Conservation (phyloP, 192 early-diverging fungal species). For the Backusella westeae region DNA sequence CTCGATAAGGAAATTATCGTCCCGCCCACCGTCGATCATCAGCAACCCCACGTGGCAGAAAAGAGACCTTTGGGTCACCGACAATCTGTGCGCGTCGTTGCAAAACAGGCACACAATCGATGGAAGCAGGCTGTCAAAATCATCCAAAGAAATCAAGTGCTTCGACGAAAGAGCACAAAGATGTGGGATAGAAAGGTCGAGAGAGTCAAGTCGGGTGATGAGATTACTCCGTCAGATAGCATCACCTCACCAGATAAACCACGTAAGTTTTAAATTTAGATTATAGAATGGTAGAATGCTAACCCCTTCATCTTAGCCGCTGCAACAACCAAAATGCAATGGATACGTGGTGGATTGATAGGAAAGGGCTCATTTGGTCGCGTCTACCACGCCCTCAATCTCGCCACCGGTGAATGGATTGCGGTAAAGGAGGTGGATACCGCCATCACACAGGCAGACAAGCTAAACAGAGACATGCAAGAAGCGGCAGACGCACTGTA, state of each 20-base stretch:
- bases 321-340: slow-evolving; percentile 45
- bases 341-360: slow-evolving; percentile 75
- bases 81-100: slow-evolving; percentile 46
- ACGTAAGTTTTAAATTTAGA: neutral
- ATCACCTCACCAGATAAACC: neutral
- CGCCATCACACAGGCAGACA: slow-evolving; percentile 43
- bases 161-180: slow-evolving; percentile 43
- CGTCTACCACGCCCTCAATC: slow-evolving; percentile 72
- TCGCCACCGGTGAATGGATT: slow-evolving; percentile 71
- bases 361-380: slow-evolving; percentile 81
- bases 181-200: slow-evolving; percentile 44
- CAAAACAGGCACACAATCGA: slow-evolving; percentile 35
- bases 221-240: neutral
- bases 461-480: slow-evolving; percentile 35
- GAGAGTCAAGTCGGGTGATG: slow-evolving; percentile 37
- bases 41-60: neutral
- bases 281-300: no score
- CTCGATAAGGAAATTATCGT: slow-evolving; percentile 58
- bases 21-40: neutral
- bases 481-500: slow-evolving; percentile 56
- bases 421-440: slow-evolving; percentile 80
- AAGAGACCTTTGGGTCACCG: slow-evolving; percentile 20
- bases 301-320: neutral
- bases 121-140: slow-evolving; percentile 15
- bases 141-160: slow-evolving; percentile 20